These are phyloP conservation scores for Mycena galericulata DNA, from an alignment of 768 basidiomycete species.

Conservation along the genomic window DNA sequence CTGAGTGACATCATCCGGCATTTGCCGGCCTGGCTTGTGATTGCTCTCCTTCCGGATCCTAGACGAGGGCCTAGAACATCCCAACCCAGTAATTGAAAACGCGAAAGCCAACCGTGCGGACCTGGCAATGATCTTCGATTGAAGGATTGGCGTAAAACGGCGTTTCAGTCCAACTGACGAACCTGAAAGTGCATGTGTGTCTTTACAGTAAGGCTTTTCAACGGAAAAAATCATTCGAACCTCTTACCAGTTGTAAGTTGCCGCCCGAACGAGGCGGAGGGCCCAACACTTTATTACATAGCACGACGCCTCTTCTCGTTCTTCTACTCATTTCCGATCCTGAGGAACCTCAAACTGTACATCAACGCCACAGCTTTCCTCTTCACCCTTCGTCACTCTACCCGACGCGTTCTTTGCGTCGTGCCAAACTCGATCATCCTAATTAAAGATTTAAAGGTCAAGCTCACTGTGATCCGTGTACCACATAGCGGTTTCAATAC, in stretches of 20 bases:
- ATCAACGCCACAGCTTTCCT: slow-evolving; percentile 21
- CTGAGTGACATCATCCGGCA: too few relatives aligned
- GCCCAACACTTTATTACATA: slow-evolving; percentile 17
- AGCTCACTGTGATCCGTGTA: slow-evolving; percentile 16
- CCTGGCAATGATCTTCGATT: too few relatives aligned
- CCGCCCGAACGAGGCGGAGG: slow-evolving; percentile 17
- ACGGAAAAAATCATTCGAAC: too few relatives aligned
- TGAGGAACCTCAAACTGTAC: neutral
- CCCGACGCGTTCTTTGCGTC: slow-evolving; percentile 23
- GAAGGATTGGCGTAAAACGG: too few relatives aligned
- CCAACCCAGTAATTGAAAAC: too few relatives aligned
- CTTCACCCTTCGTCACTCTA: slow-evolving; percentile 18
- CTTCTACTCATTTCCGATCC: slow-evolving; percentile 15
- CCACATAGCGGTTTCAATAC: slow-evolving; percentile 11
- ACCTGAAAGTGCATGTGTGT: too few relatives aligned
- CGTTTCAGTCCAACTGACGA: too few relatives aligned
- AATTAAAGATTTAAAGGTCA: slow-evolving; percentile 5
- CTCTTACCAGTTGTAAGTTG: neutral
- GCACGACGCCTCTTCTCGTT: slow-evolving; percentile 1
- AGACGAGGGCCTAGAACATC: too few relatives aligned
- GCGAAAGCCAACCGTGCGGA: too few relatives aligned
- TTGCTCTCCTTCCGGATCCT: too few relatives aligned
- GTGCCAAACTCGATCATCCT: slow-evolving; percentile 21
- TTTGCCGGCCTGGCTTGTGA: too few relatives aligned
- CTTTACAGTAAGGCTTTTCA: too few relatives aligned